Conservation (phyloP, 2,329 filamentous ascomycete genomes). For the Fusarium secorum region DNA sequence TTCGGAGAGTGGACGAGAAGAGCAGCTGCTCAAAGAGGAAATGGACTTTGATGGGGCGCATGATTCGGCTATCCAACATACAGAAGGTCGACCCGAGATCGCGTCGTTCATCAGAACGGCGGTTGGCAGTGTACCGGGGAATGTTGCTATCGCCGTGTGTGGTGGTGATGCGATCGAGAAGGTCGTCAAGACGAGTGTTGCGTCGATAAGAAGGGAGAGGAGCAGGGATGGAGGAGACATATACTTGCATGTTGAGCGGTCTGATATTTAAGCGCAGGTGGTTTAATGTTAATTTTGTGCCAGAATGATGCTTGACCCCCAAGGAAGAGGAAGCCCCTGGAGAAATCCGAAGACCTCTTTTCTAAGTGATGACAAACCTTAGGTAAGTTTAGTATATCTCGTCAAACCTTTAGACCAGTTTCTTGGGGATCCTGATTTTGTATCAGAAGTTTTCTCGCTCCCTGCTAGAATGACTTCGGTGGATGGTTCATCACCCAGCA, state of each 20-base stretch:
- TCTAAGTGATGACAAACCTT: not conserved
- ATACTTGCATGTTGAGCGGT: constrained; percentile 36
- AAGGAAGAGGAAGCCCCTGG: not conserved
- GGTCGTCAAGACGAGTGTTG: constrained; percentile 28
- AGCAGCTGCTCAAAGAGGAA: constrained; percentile 38
- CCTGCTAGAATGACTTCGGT: not conserved
- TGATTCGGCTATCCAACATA: constrained; percentile 29
- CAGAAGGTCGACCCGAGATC: constrained; percentile 37
- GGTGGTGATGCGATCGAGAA: constrained; percentile 34
- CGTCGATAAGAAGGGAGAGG: constrained; percentile 13
- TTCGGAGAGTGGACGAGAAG: constrained; percentile 23
- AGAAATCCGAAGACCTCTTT: not conserved
- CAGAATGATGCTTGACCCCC: not conserved
- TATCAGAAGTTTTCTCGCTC: not conserved
- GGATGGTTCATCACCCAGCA: not conserved
- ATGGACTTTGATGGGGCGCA: constrained; percentile 26
- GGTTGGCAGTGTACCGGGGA: constrained; percentile 22
- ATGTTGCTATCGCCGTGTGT: constrained; percentile 36
- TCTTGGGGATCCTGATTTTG: too few relatives aligned
- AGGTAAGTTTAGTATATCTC: not conserved
- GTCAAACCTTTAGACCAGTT: not conserved
- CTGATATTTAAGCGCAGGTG: constrained; percentile 23
- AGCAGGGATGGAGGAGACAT: constrained; percentile 23
- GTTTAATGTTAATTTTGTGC: constrained; percentile 1
- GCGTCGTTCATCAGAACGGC: constrained; percentile 28